Evolutionary conservation across 2,329 filamentous ascomycete genomes (phyloP), one percentile per base, ranked within the genome.

Genomic region (Byssochlamys sp.): DNA sequence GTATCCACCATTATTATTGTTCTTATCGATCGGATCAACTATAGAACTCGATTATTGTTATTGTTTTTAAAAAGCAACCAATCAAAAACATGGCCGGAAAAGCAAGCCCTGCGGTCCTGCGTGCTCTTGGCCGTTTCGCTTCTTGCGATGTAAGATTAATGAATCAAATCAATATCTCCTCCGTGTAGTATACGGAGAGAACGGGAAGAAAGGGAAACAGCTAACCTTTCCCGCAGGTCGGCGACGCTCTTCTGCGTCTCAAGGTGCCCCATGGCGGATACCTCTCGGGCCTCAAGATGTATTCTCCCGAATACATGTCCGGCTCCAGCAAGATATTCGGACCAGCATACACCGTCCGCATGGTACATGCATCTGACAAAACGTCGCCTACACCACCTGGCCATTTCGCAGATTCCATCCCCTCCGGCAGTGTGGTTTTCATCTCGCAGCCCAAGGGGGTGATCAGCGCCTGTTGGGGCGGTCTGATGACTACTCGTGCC

Each of bases 321-420:
- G 61, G 62, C 14, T 54, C 59, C 9, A 57, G 60, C 49, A 68
- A 65, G 52, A 65, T 69, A n/a, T 66, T 68, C 31, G 67, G 68
- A 3, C 67, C 66, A 9, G 68, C 67, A 54, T 68, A 67, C 45
- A 70, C 67, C 6, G 67, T 70, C 4, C 60, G 63, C 24, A 71
- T 74, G 71, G 70, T 73, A 6, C 64, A 65, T 52, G 63, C 65
- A 10, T 57, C 61, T 2, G 69, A 74, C 63, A 70, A 64, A 24
- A 60, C 60, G 4, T 61, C 67, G 1, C 70, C 70, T 1, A 69
- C 61, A n/a, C 68, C 67, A 4, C 49, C 59, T 3, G 57, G 58
- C n/a, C 72, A 74, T 56, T 73, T 72, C 50, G 72, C 66, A 7
- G 73, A 76, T 55, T 59, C 62, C n/a, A 71, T 71, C 24, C 64